Conservation (phyloP, 495 filamentous ascomycete genomes). For the Rhypophila decipiens region DNA sequence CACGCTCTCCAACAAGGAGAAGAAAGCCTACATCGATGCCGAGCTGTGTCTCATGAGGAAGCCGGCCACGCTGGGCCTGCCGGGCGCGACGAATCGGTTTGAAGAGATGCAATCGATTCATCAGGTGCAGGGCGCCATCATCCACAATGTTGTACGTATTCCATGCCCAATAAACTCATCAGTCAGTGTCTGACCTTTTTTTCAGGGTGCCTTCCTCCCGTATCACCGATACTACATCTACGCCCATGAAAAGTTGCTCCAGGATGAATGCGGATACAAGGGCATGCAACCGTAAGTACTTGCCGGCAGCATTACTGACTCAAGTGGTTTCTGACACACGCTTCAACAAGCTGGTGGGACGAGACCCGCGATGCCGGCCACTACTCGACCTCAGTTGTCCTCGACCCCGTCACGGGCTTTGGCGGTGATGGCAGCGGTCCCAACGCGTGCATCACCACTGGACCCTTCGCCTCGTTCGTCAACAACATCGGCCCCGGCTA, state of each 20-base stretch:
- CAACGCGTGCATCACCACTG: slow-evolving; percentile 30
- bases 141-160: slow-evolving; percentile 12
- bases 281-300: slow-evolving; percentile 29
- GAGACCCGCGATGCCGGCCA: slow-evolving; percentile 36
- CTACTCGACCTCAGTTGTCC: slow-evolving; percentile 28
- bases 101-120: slow-evolving; percentile 17
- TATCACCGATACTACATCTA: slow-evolving; percentile 47
- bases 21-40: slow-evolving; percentile 14
- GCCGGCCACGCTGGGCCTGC: slow-evolving; percentile 12
- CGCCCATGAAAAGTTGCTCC: slow-evolving; percentile 37
- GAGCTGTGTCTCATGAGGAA: slow-evolving; percentile 15
- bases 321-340: no score
- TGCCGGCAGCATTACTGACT: no score
- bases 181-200: not conserved
- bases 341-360: no score
- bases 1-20: slow-evolving; percentile 10
- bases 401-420: slow-evolving; percentile 32
- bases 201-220: slow-evolving; percentile 34
- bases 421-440: slow-evolving; percentile 30
- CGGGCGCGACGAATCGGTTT: slow-evolving; percentile 9
- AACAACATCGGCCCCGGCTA: slow-evolving; percentile 27
- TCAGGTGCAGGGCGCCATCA: slow-evolving; percentile 7
- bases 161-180: not conserved
- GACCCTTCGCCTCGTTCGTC: slow-evolving; percentile 30
- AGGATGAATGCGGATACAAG: slow-evolving; percentile 39